Evolutionary conservation across 2,329 filamentous ascomycete genomes (phyloP), one percentile per base, ranked within the genome.

Genomic region (Colletotrichum truncatum): DNA sequence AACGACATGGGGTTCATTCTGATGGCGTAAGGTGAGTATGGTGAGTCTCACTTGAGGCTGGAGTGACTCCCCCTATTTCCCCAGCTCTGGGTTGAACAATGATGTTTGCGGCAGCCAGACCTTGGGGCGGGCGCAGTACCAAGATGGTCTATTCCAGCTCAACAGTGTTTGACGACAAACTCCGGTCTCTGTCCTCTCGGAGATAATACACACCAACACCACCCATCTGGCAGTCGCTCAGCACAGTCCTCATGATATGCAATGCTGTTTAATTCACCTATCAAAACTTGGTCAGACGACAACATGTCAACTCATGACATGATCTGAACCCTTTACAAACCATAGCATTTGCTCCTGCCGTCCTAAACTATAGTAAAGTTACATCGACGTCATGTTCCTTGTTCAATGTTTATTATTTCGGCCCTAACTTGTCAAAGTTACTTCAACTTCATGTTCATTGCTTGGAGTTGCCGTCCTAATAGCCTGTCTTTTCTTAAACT

Each of bases 1-100:
- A 74, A 76, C 8, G 36, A 5, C 16, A 52, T 52, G 39, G 9
- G 23, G 6, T 43, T 43, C 39, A 43, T 43, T 21, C 11, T 43
- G 6, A 8, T 23, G 23, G 39, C 39, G 39, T 23, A 8, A 43
- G 39, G 10, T 0, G 14, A 12, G 18, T 43, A 14, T 43, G 11
- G 1, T 43, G 39, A 43, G 18, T 43, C 39, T 43, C 39, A 21
- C 23, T 43, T 0, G 39, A 12, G 16, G 18, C 18, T 43, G 18
- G 10, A 7, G 18, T 23, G 7, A 21, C 11, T 7, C 10, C 23
- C 1, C 18, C 18, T 43, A 2, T 2, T 23, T 7, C 18, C 39
- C 10, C 14, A 43, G 18, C 1, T 21, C 10, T 43, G 11, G 3
- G 8, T n/a, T 12, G 39, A 14, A 12, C 0, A 23, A 21, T 21